A percentile compares a stretch with the other conserved stretches of the same genome.
These are phyloP conservation scores for Camillea tinctor DNA, from an alignment of 2,329 filamentous ascomycete genomes.

Conservation along the genomic window DNA sequence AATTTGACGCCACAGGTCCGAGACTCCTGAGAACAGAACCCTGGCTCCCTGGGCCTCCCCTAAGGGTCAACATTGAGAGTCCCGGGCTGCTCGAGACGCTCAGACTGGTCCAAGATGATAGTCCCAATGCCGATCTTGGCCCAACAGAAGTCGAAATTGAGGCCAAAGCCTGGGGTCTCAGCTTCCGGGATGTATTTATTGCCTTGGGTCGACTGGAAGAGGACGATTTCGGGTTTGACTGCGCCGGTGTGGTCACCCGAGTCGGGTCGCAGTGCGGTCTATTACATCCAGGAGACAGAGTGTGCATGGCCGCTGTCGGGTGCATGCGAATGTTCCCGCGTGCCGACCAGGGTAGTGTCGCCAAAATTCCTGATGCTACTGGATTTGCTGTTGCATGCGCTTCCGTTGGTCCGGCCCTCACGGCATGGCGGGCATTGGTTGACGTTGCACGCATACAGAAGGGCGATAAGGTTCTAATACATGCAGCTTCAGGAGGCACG, in stretches of 20 bases:
- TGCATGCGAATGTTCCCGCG: slow-evolving; percentile 1
- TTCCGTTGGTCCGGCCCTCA: background rate
- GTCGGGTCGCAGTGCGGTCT: background rate
- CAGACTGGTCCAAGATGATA: slow-evolving; percentile 13
- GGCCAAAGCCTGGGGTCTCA: slow-evolving; percentile 4
- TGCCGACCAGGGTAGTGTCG: background rate
- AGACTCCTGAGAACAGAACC: background rate
- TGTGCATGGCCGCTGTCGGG: background rate
- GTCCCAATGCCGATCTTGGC: slow-evolving; percentile 1
- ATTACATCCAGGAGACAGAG: background rate
- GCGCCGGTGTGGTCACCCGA: slow-evolving; percentile 7
- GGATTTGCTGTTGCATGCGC: background rate
- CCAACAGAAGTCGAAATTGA: slow-evolving; percentile 20
- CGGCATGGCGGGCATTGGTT: slow-evolving; percentile 1
- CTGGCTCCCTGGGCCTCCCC: slow-evolving; percentile 5
- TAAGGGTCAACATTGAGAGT: slow-evolving; percentile 3
- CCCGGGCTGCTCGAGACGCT: slow-evolving; percentile 18
- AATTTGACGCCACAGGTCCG: background rate
- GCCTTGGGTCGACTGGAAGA: slow-evolving; percentile 3
- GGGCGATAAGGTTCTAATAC: slow-evolving; percentile 12
- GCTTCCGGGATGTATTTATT: slow-evolving; percentile 11
- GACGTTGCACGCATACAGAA: background rate
- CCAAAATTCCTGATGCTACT: background rate
- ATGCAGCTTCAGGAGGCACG: slow-evolving; percentile 28
- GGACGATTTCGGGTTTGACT: slow-evolving; percentile 5